Base-by-base conservation (phyloP, 768 basidiomycete genomes). In the Sistotremastrum suecicum region DNA sequence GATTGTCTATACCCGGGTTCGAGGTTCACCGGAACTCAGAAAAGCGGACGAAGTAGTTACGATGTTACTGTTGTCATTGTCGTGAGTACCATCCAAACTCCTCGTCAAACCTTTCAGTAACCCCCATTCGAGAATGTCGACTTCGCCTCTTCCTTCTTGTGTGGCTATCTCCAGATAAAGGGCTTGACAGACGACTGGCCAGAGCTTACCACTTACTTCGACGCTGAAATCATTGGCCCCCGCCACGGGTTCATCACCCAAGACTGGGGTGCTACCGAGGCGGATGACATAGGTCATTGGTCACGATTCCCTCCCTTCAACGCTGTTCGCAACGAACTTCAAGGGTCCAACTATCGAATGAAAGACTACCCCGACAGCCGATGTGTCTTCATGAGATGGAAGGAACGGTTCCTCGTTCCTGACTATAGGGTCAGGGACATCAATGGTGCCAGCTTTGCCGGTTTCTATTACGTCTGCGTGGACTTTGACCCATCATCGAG, bases 401-500 rank as follows among this genome's bases (percentile, higher is more conserved):
- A 98, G 64, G 94, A 98, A 64, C 71, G 81, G 56, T 97, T 95
- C 63, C 68, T 98, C 44, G 86, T 97, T n/a, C 91, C 91, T 2
- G 87, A 92, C 61, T 87, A 92, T 64, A 76, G 80, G 48, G 86
- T 94, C 32, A 80, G 86, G 61, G 88, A 92, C 60, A 94, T 97
- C 64, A 88, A 78, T 55, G 91, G 91, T 39, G 91, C 91, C 20
- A 89, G 86, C 59, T 95, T 92, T 62, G 91, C 91, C 56, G 90
- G 89, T 88, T 92, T 95, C 65, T 95, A 92, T 65, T 94, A 90
- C 55, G 85, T 92, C 46, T 88, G 90, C 60, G 85, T 95, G 37
- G 91, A 95, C 59, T 85, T 91, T 58, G 84, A 83, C 54, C 83
- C 87, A 4, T 69, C 72, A 11, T 61, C 71, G 33, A 50, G 51